phyloP scores from a whole-genome alignment of 2,329 filamentous ascomycete species.

The Cytospora chrysosperma region DNA sequence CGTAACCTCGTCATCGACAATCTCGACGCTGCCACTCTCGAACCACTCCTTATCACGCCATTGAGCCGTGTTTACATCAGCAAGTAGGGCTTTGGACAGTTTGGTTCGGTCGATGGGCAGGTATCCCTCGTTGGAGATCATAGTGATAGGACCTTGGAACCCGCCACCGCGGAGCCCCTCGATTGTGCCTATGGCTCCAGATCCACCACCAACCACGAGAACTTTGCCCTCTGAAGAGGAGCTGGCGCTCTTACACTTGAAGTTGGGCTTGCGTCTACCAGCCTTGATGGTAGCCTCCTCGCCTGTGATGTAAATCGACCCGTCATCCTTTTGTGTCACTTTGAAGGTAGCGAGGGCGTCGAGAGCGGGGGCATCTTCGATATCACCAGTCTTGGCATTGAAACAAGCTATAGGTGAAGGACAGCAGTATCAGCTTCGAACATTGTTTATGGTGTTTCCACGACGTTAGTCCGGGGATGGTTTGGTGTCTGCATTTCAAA shows the following conservation, averaged over 20 bases:
- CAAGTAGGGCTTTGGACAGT: constrained; percentile 87
- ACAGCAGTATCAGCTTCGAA: constrained; percentile 15
- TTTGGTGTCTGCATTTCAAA: neutral
- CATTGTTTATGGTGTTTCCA: neutral
- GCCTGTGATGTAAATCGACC: constrained; percentile 79
- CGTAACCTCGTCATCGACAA: constrained; percentile 64
- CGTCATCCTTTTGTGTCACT: constrained; percentile 76
- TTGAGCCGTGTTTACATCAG: constrained; percentile 75
- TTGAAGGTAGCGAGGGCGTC: constrained; percentile 84
- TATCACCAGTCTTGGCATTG: constrained; percentile 82
- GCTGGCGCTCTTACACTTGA: constrained; percentile 60
- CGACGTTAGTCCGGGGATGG: neutral
- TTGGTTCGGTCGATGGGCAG: constrained; percentile 91
- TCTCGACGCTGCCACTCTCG: constrained; percentile 57
- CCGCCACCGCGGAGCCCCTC: constrained; percentile 81
- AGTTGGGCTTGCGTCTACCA: constrained; percentile 69
- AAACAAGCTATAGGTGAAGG: constrained; percentile 70
- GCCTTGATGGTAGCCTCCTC: constrained; percentile 77
- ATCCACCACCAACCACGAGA: constrained; percentile 86
- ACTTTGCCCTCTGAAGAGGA: constrained; percentile 60
- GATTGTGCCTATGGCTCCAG: constrained; percentile 76
- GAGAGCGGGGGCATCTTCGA: constrained; percentile 90
- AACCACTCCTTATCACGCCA: constrained; percentile 79
- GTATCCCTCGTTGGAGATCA: constrained; percentile 82
- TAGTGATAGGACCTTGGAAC: constrained; percentile 75